Base-by-base conservation (phyloP, 495 filamentous ascomycete species). In the Bacidia rubella region DNA sequence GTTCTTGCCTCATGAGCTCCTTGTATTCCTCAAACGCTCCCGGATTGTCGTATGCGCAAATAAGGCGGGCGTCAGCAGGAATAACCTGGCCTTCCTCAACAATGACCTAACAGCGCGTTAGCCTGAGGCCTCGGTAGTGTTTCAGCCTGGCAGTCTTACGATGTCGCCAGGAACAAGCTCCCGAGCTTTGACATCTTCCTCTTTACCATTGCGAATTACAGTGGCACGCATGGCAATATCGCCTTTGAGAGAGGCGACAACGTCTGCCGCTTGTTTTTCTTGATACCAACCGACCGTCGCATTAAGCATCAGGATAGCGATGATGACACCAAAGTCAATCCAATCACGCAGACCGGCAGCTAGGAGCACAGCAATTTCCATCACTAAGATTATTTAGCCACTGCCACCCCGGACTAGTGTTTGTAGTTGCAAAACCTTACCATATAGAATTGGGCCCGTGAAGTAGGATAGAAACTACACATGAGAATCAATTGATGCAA, bases 261-360 rank as follows among this genome's bases (percentile, higher is more conserved):
- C 83, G 66, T 90, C 85, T 54, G 83, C 85, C 55, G 85, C 85
- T 70, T 87, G 83, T 70, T 87, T 88, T 67, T 90, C 85, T 66
- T 90, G 85, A 66, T 88, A 90, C 78, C 83, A 90, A 71, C 85
- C 85, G 64, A 87, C 85, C 49, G 73, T 63, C 53, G 85, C 85
- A 70, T 90, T 90, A 53, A 90, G 80, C 57, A 81, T 69, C 25
- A 89, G 66, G 57, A 89, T 87, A 64, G 80, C 85, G 53, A 85
- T 81, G 65, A 89, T 89, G 59, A 89, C 83, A 72, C 85, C 85
- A 51, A 87, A 84, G 65, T 89, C 85, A 54, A 89, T 75, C 82
- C 82, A 89, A 63, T 87, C 85, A 63, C 76, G 77, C 55, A 89
- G 78, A 76, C 84, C 85, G 62, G 83, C 82, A 63, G 85, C 82